phyloP scores from a whole-genome alignment of 148 eudicot species.

The Nepenthes gracilis region DNA sequence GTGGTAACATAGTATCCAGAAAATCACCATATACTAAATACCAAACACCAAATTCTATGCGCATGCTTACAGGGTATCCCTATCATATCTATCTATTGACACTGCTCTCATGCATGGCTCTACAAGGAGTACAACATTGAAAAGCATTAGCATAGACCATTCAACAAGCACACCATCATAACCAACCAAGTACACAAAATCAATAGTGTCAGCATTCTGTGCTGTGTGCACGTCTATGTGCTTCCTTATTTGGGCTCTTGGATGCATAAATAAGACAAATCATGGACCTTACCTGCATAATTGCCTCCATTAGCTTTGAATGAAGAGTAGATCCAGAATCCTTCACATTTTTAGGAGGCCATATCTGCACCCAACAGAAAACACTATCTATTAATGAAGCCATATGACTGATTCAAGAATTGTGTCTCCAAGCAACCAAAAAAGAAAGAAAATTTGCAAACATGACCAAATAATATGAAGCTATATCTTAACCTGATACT shows the following conservation, averaged over 20 bases:
- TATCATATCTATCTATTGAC: no score
- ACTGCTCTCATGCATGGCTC: no score
- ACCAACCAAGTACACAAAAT: neutral
- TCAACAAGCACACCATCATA: no score
- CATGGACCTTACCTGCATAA: conserved; percentile 55
- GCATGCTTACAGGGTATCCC: no score
- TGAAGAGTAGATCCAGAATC: conserved; percentile 91
- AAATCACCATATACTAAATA: no score
- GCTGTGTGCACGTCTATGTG: neutral
- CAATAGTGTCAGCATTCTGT: neutral
- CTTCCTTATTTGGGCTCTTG: neutral
- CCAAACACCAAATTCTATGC: no score
- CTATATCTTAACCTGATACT: no score
- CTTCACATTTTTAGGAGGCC: conserved; percentile 96
- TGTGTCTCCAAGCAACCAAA: neutral
- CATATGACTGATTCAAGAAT: neutral
- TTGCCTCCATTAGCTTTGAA: conserved; percentile 78
- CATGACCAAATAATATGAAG: conserved; percentile 3
- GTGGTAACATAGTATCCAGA: no score
- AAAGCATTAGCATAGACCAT: no score
- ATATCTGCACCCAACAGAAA: conserved; percentile 56
- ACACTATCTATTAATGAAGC: conserved; percentile 1
- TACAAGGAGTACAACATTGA: no score
- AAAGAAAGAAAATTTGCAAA: neutral
- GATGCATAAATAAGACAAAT: neutral